Evolutionary conservation across 176 grass and related monocot genomes (phyloP).

Genomic region (Lolium perenne): DNA sequence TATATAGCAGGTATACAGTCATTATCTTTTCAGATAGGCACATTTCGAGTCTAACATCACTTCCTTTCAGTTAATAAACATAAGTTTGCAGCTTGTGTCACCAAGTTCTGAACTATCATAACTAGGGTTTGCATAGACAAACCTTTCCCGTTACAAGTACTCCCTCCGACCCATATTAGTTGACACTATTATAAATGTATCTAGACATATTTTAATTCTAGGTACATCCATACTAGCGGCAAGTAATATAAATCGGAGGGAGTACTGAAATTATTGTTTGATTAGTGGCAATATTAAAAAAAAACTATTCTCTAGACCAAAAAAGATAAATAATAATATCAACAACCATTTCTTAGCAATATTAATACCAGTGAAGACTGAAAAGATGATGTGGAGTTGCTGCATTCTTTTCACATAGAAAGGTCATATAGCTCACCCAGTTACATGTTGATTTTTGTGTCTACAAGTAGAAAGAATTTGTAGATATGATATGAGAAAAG

Average conservation of each 20-base stretch:
- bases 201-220: too few relatives aligned
- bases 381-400: constrained; percentile 3
- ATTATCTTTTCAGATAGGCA: constrained; percentile 5
- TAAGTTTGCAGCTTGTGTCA: background rate
- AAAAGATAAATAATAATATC: background rate
- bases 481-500: background rate
- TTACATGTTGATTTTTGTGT: constrained; percentile 12
- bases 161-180: too few relatives aligned
- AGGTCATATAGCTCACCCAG: too few relatives aligned
- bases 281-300: background rate
- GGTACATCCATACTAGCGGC: too few relatives aligned
- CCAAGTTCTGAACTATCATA: background rate
- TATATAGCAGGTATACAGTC: background rate
- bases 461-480: constrained; percentile 14
- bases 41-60: background rate
- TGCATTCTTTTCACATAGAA: background rate
- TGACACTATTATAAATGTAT: too few relatives aligned
- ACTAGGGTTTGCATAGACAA: background rate
- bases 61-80: constrained; percentile 3
- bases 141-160: background rate
- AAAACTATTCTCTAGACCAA: background rate
- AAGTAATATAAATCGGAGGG: too few relatives aligned
- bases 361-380: constrained; percentile 28
- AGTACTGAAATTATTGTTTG: background rate
- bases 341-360: constrained; percentile 12